These are phyloP conservation scores for Phytopythium vexans DNA, from an alignment of 352 stramenopile genomes.

Conservation along the genomic window DNA sequence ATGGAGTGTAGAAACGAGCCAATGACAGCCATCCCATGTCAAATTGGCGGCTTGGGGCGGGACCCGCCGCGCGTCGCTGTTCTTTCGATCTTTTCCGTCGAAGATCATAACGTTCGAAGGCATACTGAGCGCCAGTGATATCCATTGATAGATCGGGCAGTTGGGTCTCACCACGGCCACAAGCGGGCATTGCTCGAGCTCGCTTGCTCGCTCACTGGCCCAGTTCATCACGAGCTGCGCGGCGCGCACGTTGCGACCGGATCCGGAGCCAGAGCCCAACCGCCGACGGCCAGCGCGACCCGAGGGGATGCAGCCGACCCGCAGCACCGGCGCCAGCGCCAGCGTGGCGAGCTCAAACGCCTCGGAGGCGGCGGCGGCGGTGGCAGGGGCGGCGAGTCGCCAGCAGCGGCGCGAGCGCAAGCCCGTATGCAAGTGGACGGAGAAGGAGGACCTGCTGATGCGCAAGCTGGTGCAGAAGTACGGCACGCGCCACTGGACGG, in stretches of 20 bases:
- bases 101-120: conserved; percentile 37
- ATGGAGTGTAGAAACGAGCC: no score
- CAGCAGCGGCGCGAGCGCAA: conserved; percentile 50
- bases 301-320: conserved; percentile 1
- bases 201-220: not conserved
- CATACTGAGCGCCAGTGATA: conserved; percentile 46
- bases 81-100: conserved; percentile 46
- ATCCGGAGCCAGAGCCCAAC: no score
- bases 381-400: not conserved
- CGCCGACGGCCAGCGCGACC: no score
- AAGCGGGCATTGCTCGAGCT: no score
- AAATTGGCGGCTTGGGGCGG: no score
- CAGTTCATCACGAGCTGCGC: conserved; percentile 1
- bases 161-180: conserved; percentile 13
- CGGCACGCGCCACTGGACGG: conserved; percentile 95
- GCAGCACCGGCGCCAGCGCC: not conserved
- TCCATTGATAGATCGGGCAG: conserved; percentile 31
- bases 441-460: conserved; percentile 89
- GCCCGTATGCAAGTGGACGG: conserved; percentile 81
- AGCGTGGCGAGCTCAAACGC: conserved; percentile 1
- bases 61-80: not conserved
- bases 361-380: not conserved
- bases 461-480: conserved; percentile 87
- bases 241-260: not conserved
- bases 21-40: no score